Evolutionary conservation across 495 filamentous ascomycete species (phyloP).

Genomic region (Penicillium taxi): DNA sequence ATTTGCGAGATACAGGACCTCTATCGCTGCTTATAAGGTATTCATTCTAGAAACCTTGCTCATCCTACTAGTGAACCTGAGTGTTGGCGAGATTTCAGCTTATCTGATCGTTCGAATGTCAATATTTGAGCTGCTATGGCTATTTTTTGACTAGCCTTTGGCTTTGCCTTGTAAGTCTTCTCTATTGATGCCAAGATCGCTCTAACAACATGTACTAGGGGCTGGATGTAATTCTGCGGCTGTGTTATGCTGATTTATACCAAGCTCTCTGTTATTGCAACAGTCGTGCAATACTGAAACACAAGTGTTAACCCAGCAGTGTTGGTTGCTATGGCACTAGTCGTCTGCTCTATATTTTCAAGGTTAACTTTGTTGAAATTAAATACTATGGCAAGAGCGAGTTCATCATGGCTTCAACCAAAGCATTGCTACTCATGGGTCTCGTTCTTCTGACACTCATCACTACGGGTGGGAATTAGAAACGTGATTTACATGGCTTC

Average conservation of each 20-base stretch:
- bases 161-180: conserved; percentile 51
- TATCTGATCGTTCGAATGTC: conserved; percentile 66
- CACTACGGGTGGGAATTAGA: conserved; percentile 59
- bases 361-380: conserved; percentile 64
- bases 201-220: conserved; percentile 14
- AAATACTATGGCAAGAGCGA: conserved; percentile 65
- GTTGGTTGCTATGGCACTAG: conserved; percentile 66
- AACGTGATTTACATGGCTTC: conserved; percentile 58
- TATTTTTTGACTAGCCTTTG: conserved; percentile 63
- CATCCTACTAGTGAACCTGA: conserved; percentile 30
- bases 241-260: conserved; percentile 47
- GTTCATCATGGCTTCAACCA: conserved; percentile 66
- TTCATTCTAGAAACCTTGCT: conserved; percentile 31
- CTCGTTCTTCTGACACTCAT: conserved; percentile 61
- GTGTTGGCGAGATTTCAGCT: conserved; percentile 57
- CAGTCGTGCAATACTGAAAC: conserved; percentile 67
- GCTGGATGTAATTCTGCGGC: conserved; percentile 33
- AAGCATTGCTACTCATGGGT: conserved; percentile 65
- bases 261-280: conserved; percentile 59
- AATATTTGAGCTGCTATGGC: conserved; percentile 61
- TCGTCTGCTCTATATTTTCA: conserved; percentile 53
- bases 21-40: conserved; percentile 61
- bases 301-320: conserved; percentile 41
- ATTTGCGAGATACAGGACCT: conserved; percentile 59
- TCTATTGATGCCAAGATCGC: background rate